Evolutionary conservation across 805 yeast genomes (phyloP).

Genomic region (Peterozyma xylosa): DNA sequence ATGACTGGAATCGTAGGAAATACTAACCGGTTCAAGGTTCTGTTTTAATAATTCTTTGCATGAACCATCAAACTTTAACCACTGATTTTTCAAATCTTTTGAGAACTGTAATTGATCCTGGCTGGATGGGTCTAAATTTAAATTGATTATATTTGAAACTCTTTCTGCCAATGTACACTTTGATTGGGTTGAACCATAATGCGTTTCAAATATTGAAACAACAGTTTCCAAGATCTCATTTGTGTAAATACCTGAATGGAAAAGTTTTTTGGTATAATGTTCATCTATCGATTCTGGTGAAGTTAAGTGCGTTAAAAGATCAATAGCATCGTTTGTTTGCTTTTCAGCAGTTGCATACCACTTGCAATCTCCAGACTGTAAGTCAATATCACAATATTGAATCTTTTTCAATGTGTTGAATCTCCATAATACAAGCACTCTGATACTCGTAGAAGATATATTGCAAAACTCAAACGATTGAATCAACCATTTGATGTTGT

Average conservation of each 20-base stretch:
- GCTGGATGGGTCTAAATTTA: constrained; percentile 7
- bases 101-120: constrained; percentile 25
- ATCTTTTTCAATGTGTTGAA: constrained; percentile 4
- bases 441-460: not conserved
- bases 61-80: constrained; percentile 64
- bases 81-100: constrained; percentile 37
- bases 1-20: constrained; percentile 29
- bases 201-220: constrained; percentile 39
- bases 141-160: constrained; percentile 10
- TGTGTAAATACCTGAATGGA: constrained; percentile 43
- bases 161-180: not conserved
- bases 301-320: not conserved
- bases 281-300: constrained; percentile 18
- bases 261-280: constrained; percentile 35
- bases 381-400: constrained; percentile 5
- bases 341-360: constrained; percentile 28
- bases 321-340: constrained; percentile 17
- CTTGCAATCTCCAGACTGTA: constrained; percentile 27
- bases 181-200: constrained; percentile 19
- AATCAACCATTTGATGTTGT: not conserved
- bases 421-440: constrained; percentile 1
- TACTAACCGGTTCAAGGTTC: constrained; percentile 50
- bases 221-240: constrained; percentile 44
- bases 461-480: constrained; percentile 1
- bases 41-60: constrained; percentile 64